Percentiles rank a stretch among this genome's conserved stretches.
These are phyloP conservation scores for Cryptosporidium baileyi DNA, from an alignment of 169 alveolate species.

Conservation along the genomic window DNA sequence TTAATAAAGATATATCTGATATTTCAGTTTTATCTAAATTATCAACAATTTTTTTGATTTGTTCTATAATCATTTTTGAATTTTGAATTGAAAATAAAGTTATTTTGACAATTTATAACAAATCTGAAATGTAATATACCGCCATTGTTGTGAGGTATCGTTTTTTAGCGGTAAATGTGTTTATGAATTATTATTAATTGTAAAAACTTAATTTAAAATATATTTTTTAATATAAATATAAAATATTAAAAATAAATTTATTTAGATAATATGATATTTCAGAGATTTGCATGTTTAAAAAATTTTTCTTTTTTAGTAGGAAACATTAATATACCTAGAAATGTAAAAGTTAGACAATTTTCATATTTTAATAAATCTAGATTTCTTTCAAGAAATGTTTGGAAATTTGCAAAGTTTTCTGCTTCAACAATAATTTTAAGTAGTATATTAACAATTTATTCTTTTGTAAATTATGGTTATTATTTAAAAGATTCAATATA, in stretches of 20 bases:
- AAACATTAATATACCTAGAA: too few species aligned
- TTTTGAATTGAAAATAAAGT: not conserved
- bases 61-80: not conserved
- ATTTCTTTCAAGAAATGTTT: not conserved
- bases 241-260: too few species aligned
- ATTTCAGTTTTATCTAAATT: not conserved
- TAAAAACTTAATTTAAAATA: too few species aligned
- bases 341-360: too few species aligned
- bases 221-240: too few species aligned
- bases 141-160: conserved; percentile 51
- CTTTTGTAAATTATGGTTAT: conserved; percentile 26
- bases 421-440: conserved; percentile 1
- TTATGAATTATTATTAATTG: not conserved
- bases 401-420: conserved; percentile 5
- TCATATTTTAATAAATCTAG: too few species aligned
- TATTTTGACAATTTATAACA: not conserved
- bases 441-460: conserved; percentile 2
- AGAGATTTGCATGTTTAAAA: too few species aligned
- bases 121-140: not conserved
- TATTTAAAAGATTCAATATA: conserved; percentile 27
- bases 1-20: not conserved
- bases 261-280: too few species aligned
- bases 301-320: too few species aligned
- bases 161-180: not conserved
- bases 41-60: conserved; percentile 8